A percentile compares a stretch with the other conserved stretches of the same genome.
Conservation (phyloP, 2,329 filamentous ascomycete genomes). For the Sclerotinia spermophila region DNA sequence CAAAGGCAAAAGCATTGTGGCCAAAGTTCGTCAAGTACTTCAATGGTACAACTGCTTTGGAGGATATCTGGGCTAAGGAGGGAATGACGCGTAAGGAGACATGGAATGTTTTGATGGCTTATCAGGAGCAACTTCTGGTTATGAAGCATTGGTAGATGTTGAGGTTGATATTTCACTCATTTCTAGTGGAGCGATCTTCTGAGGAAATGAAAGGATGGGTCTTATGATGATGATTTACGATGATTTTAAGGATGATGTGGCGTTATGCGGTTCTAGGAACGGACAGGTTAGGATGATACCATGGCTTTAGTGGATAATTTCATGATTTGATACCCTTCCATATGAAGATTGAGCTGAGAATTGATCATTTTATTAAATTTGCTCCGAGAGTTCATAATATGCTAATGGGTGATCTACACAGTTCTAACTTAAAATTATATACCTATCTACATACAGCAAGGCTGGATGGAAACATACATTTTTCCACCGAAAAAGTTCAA, state of each 20-base stretch:
- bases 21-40: conserved; percentile 74
- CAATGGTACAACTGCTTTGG: conserved; percentile 78
- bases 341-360: background rate
- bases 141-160: conserved; percentile 64
- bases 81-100: conserved; percentile 82
- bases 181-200: background rate
- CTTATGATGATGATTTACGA: background rate
- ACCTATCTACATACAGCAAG: background rate
- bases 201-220: background rate
- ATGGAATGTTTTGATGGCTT: conserved; percentile 61
- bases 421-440: background rate
- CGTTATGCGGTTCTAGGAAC: background rate
- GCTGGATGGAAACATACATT: background rate
- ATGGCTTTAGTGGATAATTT: conserved; percentile 4
- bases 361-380: background rate
- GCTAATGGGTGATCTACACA: background rate
- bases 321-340: conserved; percentile 1
- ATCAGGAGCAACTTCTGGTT: conserved; percentile 65
- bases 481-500: no score
- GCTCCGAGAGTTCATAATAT: background rate
- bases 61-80: conserved; percentile 81
- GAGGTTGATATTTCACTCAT: background rate
- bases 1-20: conserved; percentile 64
- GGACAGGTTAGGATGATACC: background rate
- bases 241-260: background rate